These are phyloP conservation scores for Suillus weaverae DNA, from an alignment of 768 basidiomycete genomes.

Conservation along the genomic window DNA sequence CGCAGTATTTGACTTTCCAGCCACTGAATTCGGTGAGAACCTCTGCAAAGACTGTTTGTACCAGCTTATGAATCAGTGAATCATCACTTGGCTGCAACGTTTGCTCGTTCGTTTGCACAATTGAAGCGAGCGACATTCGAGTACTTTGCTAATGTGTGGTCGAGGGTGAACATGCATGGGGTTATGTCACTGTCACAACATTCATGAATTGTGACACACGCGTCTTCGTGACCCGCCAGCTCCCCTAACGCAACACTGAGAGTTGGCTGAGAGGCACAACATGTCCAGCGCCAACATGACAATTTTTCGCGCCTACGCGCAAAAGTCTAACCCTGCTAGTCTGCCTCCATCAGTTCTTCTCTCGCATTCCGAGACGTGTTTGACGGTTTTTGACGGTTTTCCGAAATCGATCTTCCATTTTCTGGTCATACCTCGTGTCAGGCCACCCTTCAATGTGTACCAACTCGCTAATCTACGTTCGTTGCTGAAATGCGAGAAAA, in stretches of 20 bases:
- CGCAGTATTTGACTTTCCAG: conserved; percentile 4
- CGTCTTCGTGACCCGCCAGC: neutral
- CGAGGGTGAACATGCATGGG: neutral
- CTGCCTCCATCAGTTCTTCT: conserved; percentile 66
- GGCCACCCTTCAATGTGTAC: conserved; percentile 28
- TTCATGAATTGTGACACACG: neutral
- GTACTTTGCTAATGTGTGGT: neutral
- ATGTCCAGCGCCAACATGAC: conserved; percentile 40
- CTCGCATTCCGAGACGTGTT: conserved; percentile 48
- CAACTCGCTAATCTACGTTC: conserved; percentile 56
- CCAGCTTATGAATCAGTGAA: neutral
- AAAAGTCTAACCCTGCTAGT: conserved; percentile 42
- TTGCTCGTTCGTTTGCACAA: neutral
- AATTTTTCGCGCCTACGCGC: conserved; percentile 63
- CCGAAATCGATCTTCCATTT: conserved; percentile 90
- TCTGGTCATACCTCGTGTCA: conserved; percentile 71
- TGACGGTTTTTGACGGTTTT: conserved; percentile 74
- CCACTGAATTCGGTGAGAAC: neutral
- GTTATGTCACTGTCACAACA: neutral
- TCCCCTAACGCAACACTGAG: neutral
- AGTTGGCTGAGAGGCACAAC: neutral
- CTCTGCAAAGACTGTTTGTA: neutral
- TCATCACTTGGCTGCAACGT: neutral
- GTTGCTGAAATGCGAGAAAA: conserved; percentile 55
- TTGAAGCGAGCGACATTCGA: neutral